Base-by-base conservation (phyloP, 495 filamentous ascomycete genomes). In the Hypoxylon fuscum region DNA sequence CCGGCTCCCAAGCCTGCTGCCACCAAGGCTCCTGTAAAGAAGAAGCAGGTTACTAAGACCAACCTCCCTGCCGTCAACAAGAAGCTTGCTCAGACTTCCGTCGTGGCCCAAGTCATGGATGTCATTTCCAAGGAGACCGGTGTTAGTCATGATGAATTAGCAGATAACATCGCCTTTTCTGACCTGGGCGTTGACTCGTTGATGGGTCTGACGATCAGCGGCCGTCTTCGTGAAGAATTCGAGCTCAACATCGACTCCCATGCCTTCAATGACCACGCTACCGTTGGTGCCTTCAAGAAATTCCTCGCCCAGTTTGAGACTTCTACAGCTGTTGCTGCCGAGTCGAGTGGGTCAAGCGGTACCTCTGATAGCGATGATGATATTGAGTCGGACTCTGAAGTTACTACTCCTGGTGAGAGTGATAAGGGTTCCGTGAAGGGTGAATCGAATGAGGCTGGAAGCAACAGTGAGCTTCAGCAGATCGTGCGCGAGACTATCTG, bases 51-150 rank as follows among this genome's bases (percentile, higher is more conserved):
- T 11, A 80, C 77, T 1, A 71, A 72, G 0, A 62, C 73, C 37
- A 79, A 72, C 60, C 72, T 79, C 11, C 69, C 73, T 45, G 72
- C 77, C 51, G 76, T 78, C 38, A 75, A 77, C 57, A 73, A 73
- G 68, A 78, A 68, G 64, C 74, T 72, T 27, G 15, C 55, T 2
- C 65, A 68, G 22, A 76, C 69, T 44, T 70, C 69, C 2, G 68
- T 81, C 11, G 68, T 73, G 34, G 45, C 62, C n/a, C 69, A 77
- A 54, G 84, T 86, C 37, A 80, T 91, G 62, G 76, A 79, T 5
- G 85, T 92, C 25, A 75, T 92, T 32, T 86, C 88, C 20, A 81
- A 83, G 56, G 88, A 91, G 67, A 81, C 87, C 40, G 88, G 87
- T 43, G 78, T 90, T 48, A 80, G 79, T 27, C 72, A 83, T 14